phyloP scores from a whole-genome alignment of 1,139 yeast species.

The Hanseniaspora sp. region DNA sequence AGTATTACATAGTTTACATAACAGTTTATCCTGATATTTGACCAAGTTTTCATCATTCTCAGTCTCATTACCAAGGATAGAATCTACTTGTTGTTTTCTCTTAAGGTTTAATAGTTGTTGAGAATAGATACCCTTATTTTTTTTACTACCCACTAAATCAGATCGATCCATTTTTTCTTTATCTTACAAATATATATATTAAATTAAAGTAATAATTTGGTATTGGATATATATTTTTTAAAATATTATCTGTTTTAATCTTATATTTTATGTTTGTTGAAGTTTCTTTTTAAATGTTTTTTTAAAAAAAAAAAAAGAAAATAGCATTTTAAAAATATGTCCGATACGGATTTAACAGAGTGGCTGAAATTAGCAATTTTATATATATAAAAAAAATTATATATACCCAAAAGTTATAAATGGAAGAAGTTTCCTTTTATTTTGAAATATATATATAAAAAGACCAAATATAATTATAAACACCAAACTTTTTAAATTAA shows the following conservation, averaged over 20 bases:
- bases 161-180: constrained; percentile 11
- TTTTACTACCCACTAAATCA: constrained; percentile 14
- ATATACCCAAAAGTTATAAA: too few species aligned
- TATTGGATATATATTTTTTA: neutral
- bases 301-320: neutral
- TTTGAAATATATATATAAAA: too few species aligned
- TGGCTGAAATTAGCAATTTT: too few species aligned
- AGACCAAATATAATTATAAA: too few species aligned
- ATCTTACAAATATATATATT: neutral
- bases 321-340: too few species aligned
- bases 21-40: constrained; percentile 9
- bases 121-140: constrained; percentile 13
- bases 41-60: constrained; percentile 5
- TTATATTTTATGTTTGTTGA: too few species aligned
- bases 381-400: too few species aligned
- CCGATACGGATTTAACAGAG: too few species aligned
- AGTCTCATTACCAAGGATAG: neutral
- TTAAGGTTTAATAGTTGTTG: constrained; percentile 2
- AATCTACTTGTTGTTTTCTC: constrained; percentile 7
- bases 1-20: constrained; percentile 14
- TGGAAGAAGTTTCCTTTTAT: too few species aligned
- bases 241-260: too few species aligned
- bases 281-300: neutral
- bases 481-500: too few species aligned
- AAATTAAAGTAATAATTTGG: neutral